Evolutionary conservation across 2,329 filamentous ascomycete genomes (phyloP).

Genomic region (Cercospora canescens): DNA sequence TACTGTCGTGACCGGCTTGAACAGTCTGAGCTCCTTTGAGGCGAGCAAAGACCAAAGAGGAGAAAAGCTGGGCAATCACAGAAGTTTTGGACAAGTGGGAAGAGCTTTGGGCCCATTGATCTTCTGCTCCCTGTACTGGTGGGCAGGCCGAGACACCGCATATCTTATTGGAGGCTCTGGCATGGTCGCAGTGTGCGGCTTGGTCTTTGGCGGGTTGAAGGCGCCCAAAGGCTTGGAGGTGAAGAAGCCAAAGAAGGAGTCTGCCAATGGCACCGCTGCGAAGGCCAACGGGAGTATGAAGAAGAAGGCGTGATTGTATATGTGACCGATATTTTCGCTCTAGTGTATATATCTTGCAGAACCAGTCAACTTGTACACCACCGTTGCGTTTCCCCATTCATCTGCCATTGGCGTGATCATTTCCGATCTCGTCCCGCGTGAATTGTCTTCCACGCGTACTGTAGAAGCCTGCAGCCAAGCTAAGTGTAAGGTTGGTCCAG

Average conservation of each 20-base stretch:
- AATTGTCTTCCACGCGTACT: not conserved
- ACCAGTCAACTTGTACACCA: not conserved
- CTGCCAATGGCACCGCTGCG: conserved; percentile 8
- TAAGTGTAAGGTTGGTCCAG: not conserved
- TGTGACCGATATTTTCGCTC: not conserved
- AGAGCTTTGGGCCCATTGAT: conserved; percentile 82
- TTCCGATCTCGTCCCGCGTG: not conserved
- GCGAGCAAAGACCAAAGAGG: conserved; percentile 78
- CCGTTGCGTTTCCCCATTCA: not conserved
- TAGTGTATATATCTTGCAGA: not conserved
- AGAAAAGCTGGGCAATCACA: conserved; percentile 79
- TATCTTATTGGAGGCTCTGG: conserved; percentile 79
- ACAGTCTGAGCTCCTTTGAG: conserved; percentile 89
- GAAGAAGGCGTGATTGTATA: conserved; percentile 20
- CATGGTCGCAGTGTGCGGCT: conserved; percentile 70
- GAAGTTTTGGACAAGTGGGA: conserved; percentile 81
- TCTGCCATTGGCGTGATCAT: not conserved
- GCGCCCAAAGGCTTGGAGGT: conserved; percentile 49
- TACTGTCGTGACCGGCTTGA: conserved; percentile 91
- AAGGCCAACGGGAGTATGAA: conserved; percentile 20
- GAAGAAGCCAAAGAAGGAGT: conserved; percentile 15
- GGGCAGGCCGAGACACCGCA: conserved; percentile 85
- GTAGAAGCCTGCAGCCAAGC: not conserved
- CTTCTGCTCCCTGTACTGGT: conserved; percentile 98
- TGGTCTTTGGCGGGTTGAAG: conserved; percentile 72